phyloP scores from a whole-genome alignment of 1,284 basidiomycete genomes.

The Trichosporon faecale region DNA sequence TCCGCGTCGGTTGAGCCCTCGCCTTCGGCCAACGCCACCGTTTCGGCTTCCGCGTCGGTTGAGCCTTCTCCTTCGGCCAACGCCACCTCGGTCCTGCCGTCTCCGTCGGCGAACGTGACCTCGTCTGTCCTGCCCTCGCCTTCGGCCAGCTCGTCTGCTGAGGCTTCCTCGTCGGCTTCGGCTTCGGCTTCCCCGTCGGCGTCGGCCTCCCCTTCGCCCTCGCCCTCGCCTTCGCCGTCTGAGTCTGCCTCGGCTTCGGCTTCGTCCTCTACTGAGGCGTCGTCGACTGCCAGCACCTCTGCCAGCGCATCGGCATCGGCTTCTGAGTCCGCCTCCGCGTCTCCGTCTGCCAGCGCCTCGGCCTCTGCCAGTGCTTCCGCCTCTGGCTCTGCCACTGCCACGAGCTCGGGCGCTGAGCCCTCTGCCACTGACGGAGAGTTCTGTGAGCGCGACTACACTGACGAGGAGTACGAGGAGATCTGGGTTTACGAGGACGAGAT shows the following conservation, averaged over 20 bases:
- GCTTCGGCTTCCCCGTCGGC: neutral
- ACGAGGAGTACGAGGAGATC: conserved; percentile 37
- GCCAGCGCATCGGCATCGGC: neutral
- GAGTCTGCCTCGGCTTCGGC: conserved; percentile 10
- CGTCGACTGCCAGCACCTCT: neutral
- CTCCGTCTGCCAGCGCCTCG: conserved; percentile 5
- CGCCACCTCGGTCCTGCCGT: neutral
- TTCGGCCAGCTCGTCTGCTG: neutral
- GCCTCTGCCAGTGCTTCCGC: neutral
- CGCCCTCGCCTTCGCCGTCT: conserved; percentile 7
- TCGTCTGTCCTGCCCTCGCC: neutral
- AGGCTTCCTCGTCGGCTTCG: neutral
- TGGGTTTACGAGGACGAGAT: conserved; percentile 39
- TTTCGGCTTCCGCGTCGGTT: neutral
- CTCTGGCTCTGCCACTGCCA: neutral
- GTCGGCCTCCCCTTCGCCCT: conserved; percentile 8
- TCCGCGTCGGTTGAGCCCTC: neutral
- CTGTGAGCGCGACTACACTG: conserved; percentile 22
- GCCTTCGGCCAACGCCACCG: neutral
- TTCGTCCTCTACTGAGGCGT: neutral
- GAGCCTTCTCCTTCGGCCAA: conserved; percentile 5
- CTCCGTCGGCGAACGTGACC: neutral
- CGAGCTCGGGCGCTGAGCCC: conserved; percentile 1
- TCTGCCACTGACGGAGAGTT: conserved; percentile 12
- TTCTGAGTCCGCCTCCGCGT: conserved; percentile 5